Evolutionary conservation across 805 yeast genomes (phyloP), one percentile per base, ranked within the genome.

Genomic region (Hyphopichia homilentoma): DNA sequence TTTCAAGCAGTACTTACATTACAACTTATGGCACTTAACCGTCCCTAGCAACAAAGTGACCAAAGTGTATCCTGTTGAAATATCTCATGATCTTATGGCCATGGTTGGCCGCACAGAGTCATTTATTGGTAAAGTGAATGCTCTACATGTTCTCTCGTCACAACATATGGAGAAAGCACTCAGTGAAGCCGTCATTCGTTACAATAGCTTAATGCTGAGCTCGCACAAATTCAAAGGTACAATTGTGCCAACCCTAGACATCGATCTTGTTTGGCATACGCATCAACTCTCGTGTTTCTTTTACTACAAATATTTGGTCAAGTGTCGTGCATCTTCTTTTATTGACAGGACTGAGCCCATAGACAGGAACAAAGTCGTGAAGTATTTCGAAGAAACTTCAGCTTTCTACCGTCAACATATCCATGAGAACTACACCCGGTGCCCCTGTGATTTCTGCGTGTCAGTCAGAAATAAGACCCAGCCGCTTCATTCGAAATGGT

Each of bases 241-340:
- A n/a, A 21, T 43, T 14, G 45, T 44, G 3, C 53, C 53, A 2
- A 48, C 53, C 4, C 33, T 48, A 30, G 51, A 48, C 25, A 48
- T 48, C 15, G 50, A 46, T 24, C 35, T 48, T 26, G 21, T 46
- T 12, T 46, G 53, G 53, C 49, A 40, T 25, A 48, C 50, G 2
- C 49, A 46, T 19, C 46, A 45, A 20, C 33, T 48, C 17, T 29
- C 45, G 4, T 32, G 35, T 31, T 22, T 31, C 17, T 31, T 35
- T 21, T 44, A 46, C 27, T 36, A 43, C 15, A 24, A 41, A n/a
- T n/a, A n/a, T 5, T 39, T 39, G 28, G 22, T 29, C n/a, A 14
- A 7, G 2, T 20, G 33, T 15, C 21, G 21, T 9, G 23, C 27
- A 5, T 15, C 26, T 13, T 14, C 26, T 13, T 28, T 48, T 13